phyloP scores from a whole-genome alignment of 2,329 filamentous ascomycete genomes.

The Aureobasidium sp. region DNA sequence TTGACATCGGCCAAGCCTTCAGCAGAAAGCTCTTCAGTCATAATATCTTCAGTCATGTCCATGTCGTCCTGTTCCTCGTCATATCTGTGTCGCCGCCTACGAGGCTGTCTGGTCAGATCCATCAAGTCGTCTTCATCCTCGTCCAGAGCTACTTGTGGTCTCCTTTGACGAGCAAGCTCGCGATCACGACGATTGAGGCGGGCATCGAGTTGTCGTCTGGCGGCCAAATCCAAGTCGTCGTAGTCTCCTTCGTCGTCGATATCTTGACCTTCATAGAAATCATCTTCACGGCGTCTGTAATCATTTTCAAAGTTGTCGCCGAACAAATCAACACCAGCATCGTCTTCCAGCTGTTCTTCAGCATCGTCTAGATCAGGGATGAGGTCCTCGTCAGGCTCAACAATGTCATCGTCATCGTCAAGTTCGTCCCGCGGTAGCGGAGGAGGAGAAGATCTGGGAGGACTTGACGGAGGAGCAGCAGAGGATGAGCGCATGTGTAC shows the following conservation, averaged over 20 bases:
- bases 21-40: constrained; percentile 90
- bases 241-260: constrained; percentile 74
- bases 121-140: constrained; percentile 78
- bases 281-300: constrained; percentile 45
- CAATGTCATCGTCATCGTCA: constrained; percentile 57
- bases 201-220: constrained; percentile 62
- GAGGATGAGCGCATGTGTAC: constrained; percentile 50
- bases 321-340: constrained; percentile 64
- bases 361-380: constrained; percentile 57
- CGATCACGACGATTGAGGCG: constrained; percentile 66
- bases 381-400: constrained; percentile 61
- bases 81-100: constrained; percentile 78
- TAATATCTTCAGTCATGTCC: constrained; percentile 83
- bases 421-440: constrained; percentile 57
- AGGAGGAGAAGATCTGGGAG: constrained; percentile 53
- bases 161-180: constrained; percentile 57
- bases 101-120: constrained; percentile 77
- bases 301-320: constrained; percentile 59
- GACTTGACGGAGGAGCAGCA: constrained; percentile 53
- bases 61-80: constrained; percentile 88
- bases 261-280: constrained; percentile 59
- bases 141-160: constrained; percentile 62
- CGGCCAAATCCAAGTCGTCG: constrained; percentile 57
- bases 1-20: constrained; percentile 91
- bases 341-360: constrained; percentile 61